Percentiles rank a stretch among this genome's conserved stretches.
Evolutionary conservation across 495 filamentous ascomycete species (phyloP).

Genomic region (Xylaria curta): DNA sequence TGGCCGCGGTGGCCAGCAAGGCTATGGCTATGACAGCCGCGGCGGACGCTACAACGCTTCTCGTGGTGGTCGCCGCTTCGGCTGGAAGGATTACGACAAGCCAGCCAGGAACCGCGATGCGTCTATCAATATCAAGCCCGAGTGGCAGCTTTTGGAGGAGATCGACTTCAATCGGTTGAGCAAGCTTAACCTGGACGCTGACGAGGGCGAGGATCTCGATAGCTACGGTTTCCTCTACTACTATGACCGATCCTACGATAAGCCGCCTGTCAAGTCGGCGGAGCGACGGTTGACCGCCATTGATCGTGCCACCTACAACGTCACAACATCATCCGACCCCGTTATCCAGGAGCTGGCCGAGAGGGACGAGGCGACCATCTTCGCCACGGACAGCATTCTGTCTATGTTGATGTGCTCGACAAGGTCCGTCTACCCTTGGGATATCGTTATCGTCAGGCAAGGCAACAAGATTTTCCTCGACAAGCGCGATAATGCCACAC

Average conservation of each 20-base stretch:
- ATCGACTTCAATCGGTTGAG: conserved; percentile 94
- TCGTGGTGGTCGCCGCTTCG: conserved; percentile 85
- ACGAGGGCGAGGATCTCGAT: conserved; percentile 93
- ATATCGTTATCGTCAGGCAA: conserved; percentile 88
- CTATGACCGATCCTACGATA: conserved; percentile 95
- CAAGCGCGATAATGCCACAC: conserved; percentile 89
- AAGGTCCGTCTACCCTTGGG: conserved; percentile 95
- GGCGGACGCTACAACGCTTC: conserved; percentile 62
- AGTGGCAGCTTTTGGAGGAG: conserved; percentile 96
- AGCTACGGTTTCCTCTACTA: conserved; percentile 96
- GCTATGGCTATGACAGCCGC: conserved; percentile 66
- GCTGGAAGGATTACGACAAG: conserved; percentile 99
- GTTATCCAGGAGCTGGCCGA: conserved; percentile 96
- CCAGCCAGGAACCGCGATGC: conserved; percentile 94
- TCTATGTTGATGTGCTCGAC: conserved; percentile 99
- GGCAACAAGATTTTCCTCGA: conserved; percentile 97
- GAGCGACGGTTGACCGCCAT: conserved; percentile 86
- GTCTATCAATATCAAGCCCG: conserved; percentile 89
- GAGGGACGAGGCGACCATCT: conserved; percentile 95
- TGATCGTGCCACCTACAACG: conserved; percentile 95
- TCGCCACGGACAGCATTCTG: conserved; percentile 94
- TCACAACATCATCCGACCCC: conserved; percentile 93
- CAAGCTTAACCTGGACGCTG: conserved; percentile 93
- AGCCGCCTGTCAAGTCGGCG: conserved; percentile 82
- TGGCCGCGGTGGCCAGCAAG: conserved; percentile 53